Base-by-base conservation (phyloP, 371 early-diverging fungal species). In the Syncephalastrum racemosum region DNA sequence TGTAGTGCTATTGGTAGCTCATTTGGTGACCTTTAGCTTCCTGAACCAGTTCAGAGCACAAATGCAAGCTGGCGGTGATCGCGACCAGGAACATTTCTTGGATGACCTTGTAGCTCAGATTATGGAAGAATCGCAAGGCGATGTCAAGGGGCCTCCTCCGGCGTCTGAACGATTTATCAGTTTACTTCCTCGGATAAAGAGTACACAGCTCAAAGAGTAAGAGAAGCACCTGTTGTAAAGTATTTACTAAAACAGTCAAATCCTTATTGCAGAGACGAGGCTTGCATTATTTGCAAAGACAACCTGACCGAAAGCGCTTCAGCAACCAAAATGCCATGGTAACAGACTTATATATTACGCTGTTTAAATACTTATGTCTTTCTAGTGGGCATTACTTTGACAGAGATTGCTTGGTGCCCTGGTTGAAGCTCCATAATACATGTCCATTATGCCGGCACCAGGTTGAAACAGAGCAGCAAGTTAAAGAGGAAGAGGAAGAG, bases 361-460 rank as follows among this genome's bases (percentile, higher is more conserved):
- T 31, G 10, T 31, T 31, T 31, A 31, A 20, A 52, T 36, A 53
- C 39, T 56, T 19, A 20, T 45, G 7, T 50, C 43, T 27, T 31
- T 47, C 13, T 55, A 79, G 85, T 65, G 68, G 67, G 8, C 87
- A 86, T 68, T 58, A 68, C 22, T 86, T 80, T 68, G 82, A 85
- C 63, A 68, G 70, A 36, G 75, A 68, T 15, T 87, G 87, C 60
- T 46, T 87, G 19, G 66, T 83, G 16, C 74, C 81, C 49, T 87
- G 87, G 87, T 64, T 87, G 23, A 61, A 76, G 36, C 58, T 76
- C 18, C 75, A 78, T 45, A 75, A 85, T 65, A 79, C 84, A 10
- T 87, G 87, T 58, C 87, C 87, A 1, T 53, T 77, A 55, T 87
- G 87, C 54, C 67, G 87, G 53, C 63, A 60, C 56, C 62, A 77